Conservation (phyloP, 2,329 filamentous ascomycete genomes). For the Aspergillus pseudoterreus region DNA sequence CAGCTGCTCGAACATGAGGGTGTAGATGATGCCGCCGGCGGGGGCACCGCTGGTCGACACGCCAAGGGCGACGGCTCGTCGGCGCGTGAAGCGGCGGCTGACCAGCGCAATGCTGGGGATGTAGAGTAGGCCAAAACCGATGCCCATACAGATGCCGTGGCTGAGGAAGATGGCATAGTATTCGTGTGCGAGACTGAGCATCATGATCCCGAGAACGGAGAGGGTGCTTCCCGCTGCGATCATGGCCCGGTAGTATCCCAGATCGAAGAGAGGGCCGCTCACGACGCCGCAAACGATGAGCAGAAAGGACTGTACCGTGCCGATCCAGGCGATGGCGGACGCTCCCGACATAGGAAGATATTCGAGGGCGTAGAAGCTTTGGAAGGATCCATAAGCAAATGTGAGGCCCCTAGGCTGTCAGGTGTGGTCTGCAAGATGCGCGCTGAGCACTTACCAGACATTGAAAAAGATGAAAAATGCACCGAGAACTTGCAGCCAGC, state of each 20-base stretch:
- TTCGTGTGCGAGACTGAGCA: conserved; percentile 32
- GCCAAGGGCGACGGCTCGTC: neutral
- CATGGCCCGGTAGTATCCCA: conserved; percentile 41
- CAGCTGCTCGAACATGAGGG: neutral
- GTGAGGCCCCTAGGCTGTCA: neutral
- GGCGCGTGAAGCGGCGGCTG: neutral
- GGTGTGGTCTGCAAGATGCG: neutral
- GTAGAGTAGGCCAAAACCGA: neutral
- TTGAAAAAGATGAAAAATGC: neutral
- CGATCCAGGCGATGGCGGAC: conserved; percentile 47
- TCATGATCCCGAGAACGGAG: conserved; percentile 32
- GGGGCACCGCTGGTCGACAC: neutral
- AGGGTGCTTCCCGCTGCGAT: conserved; percentile 40
- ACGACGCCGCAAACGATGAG: conserved; percentile 46
- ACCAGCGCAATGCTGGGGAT: neutral
- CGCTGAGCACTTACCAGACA: neutral
- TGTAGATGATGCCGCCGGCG: neutral
- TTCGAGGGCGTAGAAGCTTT: conserved; percentile 44
- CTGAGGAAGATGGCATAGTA: neutral
- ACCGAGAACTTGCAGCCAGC: neutral
- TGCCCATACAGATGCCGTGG: neutral
- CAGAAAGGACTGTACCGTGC: conserved; percentile 45
- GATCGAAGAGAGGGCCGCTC: conserved; percentile 48
- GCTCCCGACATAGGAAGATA: conserved; percentile 33
- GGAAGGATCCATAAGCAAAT: conserved; percentile 29